Conservation (phyloP, 164 flowering plant genomes). For the Annona cherimola region DNA sequence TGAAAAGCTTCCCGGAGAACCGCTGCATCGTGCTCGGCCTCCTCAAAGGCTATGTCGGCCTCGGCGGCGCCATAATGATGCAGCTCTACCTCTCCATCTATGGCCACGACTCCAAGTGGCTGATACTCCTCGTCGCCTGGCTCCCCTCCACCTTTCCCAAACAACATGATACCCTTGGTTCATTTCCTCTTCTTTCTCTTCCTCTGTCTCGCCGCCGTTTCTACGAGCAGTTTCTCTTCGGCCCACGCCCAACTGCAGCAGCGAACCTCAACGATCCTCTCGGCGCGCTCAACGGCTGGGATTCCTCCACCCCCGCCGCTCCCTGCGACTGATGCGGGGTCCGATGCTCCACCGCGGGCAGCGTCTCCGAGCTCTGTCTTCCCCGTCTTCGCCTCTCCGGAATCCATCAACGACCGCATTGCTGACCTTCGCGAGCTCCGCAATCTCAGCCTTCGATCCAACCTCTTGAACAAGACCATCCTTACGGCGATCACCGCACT, state of each 20-base stretch:
- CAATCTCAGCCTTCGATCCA: too few relatives aligned
- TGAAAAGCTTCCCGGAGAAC: too few relatives aligned
- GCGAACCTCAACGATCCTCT: constrained; percentile 68
- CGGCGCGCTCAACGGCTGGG: constrained; percentile 67
- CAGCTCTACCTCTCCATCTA: constrained; percentile 54
- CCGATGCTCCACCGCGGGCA: constrained; percentile 31
- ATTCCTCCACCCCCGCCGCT: constrained; percentile 52
- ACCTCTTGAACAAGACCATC: too few relatives aligned
- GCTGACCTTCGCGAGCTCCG: constrained; percentile 35
- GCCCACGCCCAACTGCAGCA: too few relatives aligned
- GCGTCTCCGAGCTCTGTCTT: constrained; percentile 71
- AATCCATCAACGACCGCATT: constrained; percentile 30
- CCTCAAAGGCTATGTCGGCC: constrained; percentile 53
- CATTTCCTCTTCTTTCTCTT: too few relatives aligned
- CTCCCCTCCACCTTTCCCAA: too few relatives aligned
- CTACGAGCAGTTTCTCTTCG: too few relatives aligned
- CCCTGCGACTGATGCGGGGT: constrained; percentile 97
- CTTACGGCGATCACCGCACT: too few relatives aligned
- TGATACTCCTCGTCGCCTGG: constrained; percentile 27
- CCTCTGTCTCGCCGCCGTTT: too few relatives aligned
- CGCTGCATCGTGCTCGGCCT: too few relatives aligned
- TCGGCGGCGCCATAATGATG: constrained; percentile 59
- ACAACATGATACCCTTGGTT: too few relatives aligned
- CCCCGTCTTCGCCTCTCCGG: constrained; percentile 70
- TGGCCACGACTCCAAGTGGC: constrained; percentile 21